Evolutionary conservation across 257 asterid genomes (phyloP).

Genomic region (Coffea eugenioides): DNA sequence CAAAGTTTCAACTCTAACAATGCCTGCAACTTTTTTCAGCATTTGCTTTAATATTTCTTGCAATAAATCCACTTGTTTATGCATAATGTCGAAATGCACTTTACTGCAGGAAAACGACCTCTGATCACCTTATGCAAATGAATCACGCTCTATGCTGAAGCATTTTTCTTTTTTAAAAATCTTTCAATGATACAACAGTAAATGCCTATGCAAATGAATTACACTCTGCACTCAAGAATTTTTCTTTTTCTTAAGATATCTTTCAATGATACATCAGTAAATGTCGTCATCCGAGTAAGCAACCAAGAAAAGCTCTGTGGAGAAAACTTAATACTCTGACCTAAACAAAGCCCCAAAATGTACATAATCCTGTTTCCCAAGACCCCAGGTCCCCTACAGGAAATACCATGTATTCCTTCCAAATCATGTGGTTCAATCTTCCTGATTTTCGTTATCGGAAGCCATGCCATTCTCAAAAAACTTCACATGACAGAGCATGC

Average conservation of each 20-base stretch:
- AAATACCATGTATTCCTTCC: background rate
- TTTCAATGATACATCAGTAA: background rate
- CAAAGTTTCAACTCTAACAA: background rate
- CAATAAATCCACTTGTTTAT: background rate
- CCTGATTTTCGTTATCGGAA: conserved; percentile 24
- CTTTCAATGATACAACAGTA: background rate
- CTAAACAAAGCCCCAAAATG: background rate
- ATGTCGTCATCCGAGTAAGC: background rate
- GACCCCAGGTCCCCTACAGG: background rate
- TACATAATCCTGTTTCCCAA: background rate
- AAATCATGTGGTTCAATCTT: conserved; percentile 17
- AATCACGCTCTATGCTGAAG: background rate
- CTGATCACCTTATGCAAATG: background rate
- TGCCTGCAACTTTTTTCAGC: background rate
- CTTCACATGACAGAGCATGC: conserved; percentile 70
- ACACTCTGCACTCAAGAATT: background rate
- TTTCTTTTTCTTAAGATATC: background rate
- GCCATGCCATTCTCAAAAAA: conserved; percentile 38
- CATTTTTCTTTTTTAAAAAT: background rate
- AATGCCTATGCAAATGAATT: background rate
- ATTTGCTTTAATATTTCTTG: background rate
- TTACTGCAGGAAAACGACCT: background rate
- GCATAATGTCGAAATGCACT: background rate
- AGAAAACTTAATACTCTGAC: background rate
- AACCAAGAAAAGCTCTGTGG: background rate